Percentiles rank a stretch among this genome's conserved stretches.
Evolutionary conservation across 1,139 yeast genomes (phyloP).

Genomic region (Casaregolazyma lundiana): DNA sequence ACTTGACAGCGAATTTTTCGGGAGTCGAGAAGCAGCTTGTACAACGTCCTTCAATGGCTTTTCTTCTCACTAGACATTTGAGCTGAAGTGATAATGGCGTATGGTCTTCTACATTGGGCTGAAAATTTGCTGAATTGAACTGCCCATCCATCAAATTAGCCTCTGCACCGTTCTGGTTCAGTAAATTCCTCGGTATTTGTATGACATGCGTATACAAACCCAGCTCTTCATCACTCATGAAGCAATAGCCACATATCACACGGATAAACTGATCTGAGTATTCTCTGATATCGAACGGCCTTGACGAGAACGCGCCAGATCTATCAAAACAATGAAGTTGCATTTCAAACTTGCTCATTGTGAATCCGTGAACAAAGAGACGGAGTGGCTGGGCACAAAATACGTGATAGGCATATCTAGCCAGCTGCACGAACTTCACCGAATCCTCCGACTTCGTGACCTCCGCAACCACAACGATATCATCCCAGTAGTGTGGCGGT

Average conservation of each 20-base stretch:
- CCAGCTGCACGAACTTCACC: not conserved
- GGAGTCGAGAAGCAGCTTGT: not conserved
- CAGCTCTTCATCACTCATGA: not conserved
- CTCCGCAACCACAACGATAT: not conserved
- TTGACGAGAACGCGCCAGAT: not conserved
- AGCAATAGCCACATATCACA: not conserved
- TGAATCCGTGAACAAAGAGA: not conserved
- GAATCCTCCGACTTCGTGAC: not conserved
- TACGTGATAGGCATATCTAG: not conserved
- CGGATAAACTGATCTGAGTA: not conserved
- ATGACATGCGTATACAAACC: not conserved
- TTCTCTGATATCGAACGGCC: not conserved
- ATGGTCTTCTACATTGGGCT: not conserved
- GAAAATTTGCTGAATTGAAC: not conserved
- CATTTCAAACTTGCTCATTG: not conserved
- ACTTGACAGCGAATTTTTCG: not conserved
- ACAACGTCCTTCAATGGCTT: not conserved
- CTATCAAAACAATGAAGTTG: not conserved
- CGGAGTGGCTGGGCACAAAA: not conserved
- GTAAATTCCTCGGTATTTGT: too few species aligned
- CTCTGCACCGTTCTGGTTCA: too few species aligned
- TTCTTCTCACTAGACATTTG: not conserved
- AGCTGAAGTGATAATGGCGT: not conserved
- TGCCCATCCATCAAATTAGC: not conserved
- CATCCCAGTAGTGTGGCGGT: not conserved